Percentiles rank a stretch among this genome's conserved stretches.
Evolutionary conservation across 73 alveolate genomes (phyloP).

Genomic region (Paramecium caudatum): DNA sequence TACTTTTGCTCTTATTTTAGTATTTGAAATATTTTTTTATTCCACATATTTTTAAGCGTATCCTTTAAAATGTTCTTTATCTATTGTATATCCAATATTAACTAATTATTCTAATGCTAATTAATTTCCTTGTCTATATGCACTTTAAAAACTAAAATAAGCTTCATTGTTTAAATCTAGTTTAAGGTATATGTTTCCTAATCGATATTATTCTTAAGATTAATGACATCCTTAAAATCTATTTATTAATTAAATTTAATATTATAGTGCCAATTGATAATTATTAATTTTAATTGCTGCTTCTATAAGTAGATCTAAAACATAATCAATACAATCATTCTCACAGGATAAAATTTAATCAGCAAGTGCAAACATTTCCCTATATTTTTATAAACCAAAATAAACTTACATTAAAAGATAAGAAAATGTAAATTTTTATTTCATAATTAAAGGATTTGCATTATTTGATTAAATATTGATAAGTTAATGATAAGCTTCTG

Average conservation of each 20-base stretch:
- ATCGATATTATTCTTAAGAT: background rate
- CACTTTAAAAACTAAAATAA: background rate
- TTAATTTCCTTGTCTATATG: background rate
- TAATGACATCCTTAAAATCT: background rate
- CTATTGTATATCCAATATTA: background rate
- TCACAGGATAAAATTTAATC: background rate
- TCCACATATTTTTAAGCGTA: background rate
- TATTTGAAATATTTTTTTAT: background rate
- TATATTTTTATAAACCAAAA: constrained; percentile 13
- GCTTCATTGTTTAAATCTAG: background rate
- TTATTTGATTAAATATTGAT: too few relatives aligned
- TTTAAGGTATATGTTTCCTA: background rate
- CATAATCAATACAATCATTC: background rate
- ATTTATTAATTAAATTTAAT: background rate
- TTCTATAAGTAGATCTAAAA: background rate
- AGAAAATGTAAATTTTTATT: too few relatives aligned
- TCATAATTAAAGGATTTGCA: too few relatives aligned
- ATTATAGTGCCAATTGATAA: constrained; percentile 15
- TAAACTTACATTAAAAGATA: background rate
- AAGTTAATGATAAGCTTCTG: background rate
- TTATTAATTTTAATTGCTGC: background rate
- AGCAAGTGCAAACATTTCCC: constrained; percentile 5
- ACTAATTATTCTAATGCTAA: constrained; percentile 9
- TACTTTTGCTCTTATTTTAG: background rate
- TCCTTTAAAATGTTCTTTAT: background rate